Evolutionary conservation across 2,329 filamentous ascomycete species (phyloP), one percentile per base, ranked within the genome.

Genomic region (Ophiostoma tasmaniense): DNA sequence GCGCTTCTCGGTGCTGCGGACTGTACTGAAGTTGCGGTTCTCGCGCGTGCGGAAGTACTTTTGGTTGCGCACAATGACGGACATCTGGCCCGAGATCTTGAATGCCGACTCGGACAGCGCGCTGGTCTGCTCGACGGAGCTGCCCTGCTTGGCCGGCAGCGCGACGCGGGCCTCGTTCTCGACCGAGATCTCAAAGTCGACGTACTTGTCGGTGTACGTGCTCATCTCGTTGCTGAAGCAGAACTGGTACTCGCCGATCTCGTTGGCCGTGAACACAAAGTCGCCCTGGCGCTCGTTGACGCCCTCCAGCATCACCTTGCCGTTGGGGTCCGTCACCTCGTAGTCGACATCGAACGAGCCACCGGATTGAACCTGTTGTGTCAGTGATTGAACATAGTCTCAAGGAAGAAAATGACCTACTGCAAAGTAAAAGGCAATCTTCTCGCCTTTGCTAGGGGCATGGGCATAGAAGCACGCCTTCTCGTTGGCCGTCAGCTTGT

Each of bases 141-240:
- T 90, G 72, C 93, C 93, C 79, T 93, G 92, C 80, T 96, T 96
- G 67, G 91, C 90, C 52, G 94, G 94, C 35, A 97, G 85, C 76
- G 90, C 84, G 68, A 93, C 87, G 75, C 90, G 90, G 72, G 84
- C 82, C 81, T 97, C 94, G 80, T 97, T 93, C 80, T 98, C 94
- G 77, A 97, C 94, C 72, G 93, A 87, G 77, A 99, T 97, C 81
- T 99, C 95, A 76, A 99, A 97, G 79, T 99, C 95, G 73, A 99
- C 93, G 78, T 92, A 89, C 82, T 99, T 99, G 81, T 99, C 95
- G 67, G 93, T 90, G 78, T 97, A 97, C 0, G 94, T 98, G 77
- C 91, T 96, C 91, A 99, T 97, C 77, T 95, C 90, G 77, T 99
- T 99, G 81, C 93, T 91, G 84, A 99, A 99, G 85, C 95, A 99